Evolutionary conservation across 805 yeast species (phyloP), one percentile per base, ranked within the genome.

Genomic region (Hermanozyma aechmeae): DNA sequence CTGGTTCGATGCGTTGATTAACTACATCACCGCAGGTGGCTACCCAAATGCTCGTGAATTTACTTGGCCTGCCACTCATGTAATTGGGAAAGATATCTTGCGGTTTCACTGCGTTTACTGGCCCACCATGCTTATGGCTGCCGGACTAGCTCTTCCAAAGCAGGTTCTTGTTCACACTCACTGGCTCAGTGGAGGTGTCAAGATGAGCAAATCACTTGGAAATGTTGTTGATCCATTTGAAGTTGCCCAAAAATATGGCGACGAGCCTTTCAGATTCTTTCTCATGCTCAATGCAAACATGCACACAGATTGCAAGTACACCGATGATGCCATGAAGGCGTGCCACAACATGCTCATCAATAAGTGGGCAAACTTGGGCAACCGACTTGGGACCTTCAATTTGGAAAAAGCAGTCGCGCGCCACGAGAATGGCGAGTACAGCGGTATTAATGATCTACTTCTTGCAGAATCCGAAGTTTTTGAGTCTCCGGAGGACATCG

Each of bases 1-100:
- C 11, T 92, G 98, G 98, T 79, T 92, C 35, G 98, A 92, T 57
- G 98, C 98, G 0, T 62, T 92, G 25, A 65, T 80, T 25, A 92
- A 86, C 51, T 92, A 92, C 47, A 31, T 85, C 4, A 82, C 96
- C 1, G 68, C 84, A 1, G 58, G 73, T 3, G 84, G 83, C 2
- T 81, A 53, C 29, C 64, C 65, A 2, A 26, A 30, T 21, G 12
- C 32, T 34, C 15, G 26, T 19, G 32, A 30, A 15, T 53, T 53
- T 16, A 48, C 53, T 11, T 76, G 81, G 81, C 82, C 81, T 1
- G 79, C 84, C 0, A 74, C 78, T 0, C 96, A 92, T 50, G 58
- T 92, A 2, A 72, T 92, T 18, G 98, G 98, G 1, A 92, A 92
- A 45, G 98, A 92, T 49, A 92, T 92, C 28, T 65, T 73, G 25